These are phyloP conservation scores for Neurospora sp. DNA, from an alignment of 495 filamentous ascomycete species.

Conservation along the genomic window DNA sequence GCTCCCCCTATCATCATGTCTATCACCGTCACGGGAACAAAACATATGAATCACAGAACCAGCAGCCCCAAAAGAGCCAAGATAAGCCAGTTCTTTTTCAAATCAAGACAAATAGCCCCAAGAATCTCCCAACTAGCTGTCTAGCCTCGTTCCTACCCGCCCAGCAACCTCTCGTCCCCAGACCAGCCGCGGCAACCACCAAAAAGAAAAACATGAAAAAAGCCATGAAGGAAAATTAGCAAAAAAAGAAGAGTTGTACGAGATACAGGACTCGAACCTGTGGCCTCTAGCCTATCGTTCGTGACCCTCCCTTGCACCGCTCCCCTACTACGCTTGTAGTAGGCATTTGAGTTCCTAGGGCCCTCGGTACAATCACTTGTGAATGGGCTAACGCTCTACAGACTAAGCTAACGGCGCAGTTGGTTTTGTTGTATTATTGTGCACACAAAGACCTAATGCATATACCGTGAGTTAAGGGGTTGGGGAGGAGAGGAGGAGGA, in stretches of 20 bases:
- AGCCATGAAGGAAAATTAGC: neutral
- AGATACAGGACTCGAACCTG: neutral
- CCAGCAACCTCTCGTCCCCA: neutral
- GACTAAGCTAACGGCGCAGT: neutral
- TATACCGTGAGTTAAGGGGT: neutral
- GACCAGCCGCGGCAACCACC: neutral
- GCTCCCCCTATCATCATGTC: neutral
- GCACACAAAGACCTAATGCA: neutral
- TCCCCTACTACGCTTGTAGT: neutral
- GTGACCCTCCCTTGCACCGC: neutral
- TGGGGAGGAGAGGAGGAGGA: neutral
- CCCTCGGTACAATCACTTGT: neutral
- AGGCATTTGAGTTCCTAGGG: neutral
- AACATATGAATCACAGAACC: neutral
- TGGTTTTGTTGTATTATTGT: neutral
- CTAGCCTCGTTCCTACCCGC: neutral
- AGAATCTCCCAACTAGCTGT: neutral
- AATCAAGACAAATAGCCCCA: neutral
- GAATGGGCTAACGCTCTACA: neutral
- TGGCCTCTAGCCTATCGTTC: neutral
- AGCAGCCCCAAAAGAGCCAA: neutral
- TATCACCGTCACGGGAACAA: neutral
- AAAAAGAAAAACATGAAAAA: neutral
- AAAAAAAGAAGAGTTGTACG: neutral
- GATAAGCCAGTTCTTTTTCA: neutral